phyloP scores from a whole-genome alignment of 108 stramenopile species.

The Tribonema minus region DNA sequence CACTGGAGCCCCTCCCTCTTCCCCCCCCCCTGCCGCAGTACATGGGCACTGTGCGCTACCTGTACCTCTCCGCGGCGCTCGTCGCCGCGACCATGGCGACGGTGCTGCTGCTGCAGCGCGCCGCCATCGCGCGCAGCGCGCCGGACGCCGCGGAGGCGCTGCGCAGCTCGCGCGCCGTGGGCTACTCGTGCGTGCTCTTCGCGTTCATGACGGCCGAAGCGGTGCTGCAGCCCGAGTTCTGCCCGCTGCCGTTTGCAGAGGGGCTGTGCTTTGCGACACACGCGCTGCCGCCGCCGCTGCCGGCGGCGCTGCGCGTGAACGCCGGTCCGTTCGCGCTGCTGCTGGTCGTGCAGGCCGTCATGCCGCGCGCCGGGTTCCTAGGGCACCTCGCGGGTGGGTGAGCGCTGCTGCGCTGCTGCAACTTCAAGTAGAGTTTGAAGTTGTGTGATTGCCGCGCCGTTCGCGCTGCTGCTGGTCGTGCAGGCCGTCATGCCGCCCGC shows the following conservation, averaged over 20 bases:
- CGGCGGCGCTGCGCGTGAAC: conserved; percentile 8
- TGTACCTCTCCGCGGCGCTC: conserved; percentile 29
- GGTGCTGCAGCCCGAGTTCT: conserved; percentile 41
- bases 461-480: conserved; percentile 10
- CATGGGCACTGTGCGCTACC: conserved; percentile 33
- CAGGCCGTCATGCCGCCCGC: conserved; percentile 42
- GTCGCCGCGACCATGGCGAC: conserved; percentile 42
- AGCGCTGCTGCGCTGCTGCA: too few species aligned
- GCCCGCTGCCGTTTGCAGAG: conserved; percentile 31
- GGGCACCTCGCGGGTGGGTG: too few species aligned
- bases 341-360: conserved; percentile 12
- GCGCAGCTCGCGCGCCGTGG: conserved; percentile 12
- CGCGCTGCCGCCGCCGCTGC: conserved; percentile 11
- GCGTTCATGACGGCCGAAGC: conserved; percentile 43
- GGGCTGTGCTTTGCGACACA: conserved; percentile 38
- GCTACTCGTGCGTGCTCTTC: conserved; percentile 53
- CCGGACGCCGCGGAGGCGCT: conserved; percentile 19
- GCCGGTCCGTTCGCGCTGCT: conserved; percentile 42
- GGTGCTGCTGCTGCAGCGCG: conserved; percentile 15
- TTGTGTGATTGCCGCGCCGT: too few species aligned
- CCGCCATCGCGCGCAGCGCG: neutral
- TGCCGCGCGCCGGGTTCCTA: too few species aligned
- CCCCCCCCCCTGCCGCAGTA: too few species aligned
- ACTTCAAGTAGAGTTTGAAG: too few species aligned
- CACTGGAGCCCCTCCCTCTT: too few species aligned